Base-by-base conservation (phyloP, 2,329 filamentous ascomycete species). In the Aspergillus sojae region DNA sequence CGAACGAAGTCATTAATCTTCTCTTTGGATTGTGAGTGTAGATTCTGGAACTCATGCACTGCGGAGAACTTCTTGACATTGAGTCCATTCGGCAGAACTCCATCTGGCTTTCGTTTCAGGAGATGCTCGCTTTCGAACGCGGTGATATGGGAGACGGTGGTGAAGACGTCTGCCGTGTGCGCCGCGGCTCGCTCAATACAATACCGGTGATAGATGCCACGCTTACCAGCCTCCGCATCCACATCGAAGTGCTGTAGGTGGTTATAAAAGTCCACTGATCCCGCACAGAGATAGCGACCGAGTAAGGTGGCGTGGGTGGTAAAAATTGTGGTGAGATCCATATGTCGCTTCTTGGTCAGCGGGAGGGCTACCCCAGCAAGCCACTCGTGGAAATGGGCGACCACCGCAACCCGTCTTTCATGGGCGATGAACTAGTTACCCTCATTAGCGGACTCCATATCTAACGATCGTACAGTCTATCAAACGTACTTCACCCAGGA, bases 311-410 rank as follows among this genome's bases (percentile, higher is more conserved):
- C 95, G 80, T 98, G 95, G 2, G 95, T 99, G 48, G 95, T 99
- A 83, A 98, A 98, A 78, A 98, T 98, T 70, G 95, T 98, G 21
- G 95, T 98, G 57, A 97, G 87, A 75, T 98, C 95, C 79, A 98
- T 98, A 74, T 91, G 91, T 65, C 95, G 89, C 85, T 92, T 97
- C 83, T 96, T 96, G 81, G 89, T 91, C 69, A 98, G 86, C 30
- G 95, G 95, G 39, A 98, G 85, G 57, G 92, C 94, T 57, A 98
- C 95, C 80, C 94, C 95, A 12, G 95, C 91, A 61, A 99, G 87
- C 95, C 95, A 99, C 80, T 99, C 95, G 83, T 99, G 95, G 83
- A 98, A 98, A 79, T 99, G 95, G 61, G 94, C 95, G 78, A 98
- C 95, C 68, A 99, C 93, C 4, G 95, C 95, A 74, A 88, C 91